Evolutionary conservation across 352 stramenopile genomes (phyloP), one percentile per base, ranked within the genome.

Genomic region (Phytophthora kernoviae): DNA sequence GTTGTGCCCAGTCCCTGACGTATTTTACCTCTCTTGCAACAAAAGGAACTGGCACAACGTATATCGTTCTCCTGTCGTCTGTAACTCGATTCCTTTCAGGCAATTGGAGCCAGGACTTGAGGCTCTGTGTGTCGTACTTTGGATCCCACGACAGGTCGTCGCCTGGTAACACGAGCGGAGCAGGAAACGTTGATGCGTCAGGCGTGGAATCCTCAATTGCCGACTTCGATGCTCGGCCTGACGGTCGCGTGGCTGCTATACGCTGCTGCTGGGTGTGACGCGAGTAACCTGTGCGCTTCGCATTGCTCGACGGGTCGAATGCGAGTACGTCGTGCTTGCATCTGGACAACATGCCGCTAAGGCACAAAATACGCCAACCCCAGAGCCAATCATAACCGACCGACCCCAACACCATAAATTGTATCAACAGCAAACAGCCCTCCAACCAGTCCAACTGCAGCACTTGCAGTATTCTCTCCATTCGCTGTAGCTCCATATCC

Each of bases 111-210:
- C 59, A 62, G 5, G 52, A 62, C 45, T 62, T 62, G 30, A 67
- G 37, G 18, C 59, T 67, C 45, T 67, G 59, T 15, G 44, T 6
- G 52, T 47, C 52, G 53, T 62, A 67, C 14, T 53, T 53, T 8
- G 59, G 52, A 42, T 62, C 59, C 45, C 52, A 57, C 2, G 51
- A 54, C 50, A 67, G 52, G 20, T 67, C 58, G 43, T 67, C 58
- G 18, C 18, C 44, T 20, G 58, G 58, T 11, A 67, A 27, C 18
- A 67, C 27, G 15, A 67, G 45, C 15, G 52, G 59, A n/a, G 42
- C 30, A 21, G 44, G 59, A 34, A 67, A 67, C 14, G 44, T 44
- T 17, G 45, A 67, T 6, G 33, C 21, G 5, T 54, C 58, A 9
- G 42, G 11, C n/a, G 15, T 5, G 24, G 27, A 3, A 12, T 39